Evolutionary conservation across 2,329 filamentous ascomycete species (phyloP).

Genomic region (Pseudogymnoascus verrucosus): DNA sequence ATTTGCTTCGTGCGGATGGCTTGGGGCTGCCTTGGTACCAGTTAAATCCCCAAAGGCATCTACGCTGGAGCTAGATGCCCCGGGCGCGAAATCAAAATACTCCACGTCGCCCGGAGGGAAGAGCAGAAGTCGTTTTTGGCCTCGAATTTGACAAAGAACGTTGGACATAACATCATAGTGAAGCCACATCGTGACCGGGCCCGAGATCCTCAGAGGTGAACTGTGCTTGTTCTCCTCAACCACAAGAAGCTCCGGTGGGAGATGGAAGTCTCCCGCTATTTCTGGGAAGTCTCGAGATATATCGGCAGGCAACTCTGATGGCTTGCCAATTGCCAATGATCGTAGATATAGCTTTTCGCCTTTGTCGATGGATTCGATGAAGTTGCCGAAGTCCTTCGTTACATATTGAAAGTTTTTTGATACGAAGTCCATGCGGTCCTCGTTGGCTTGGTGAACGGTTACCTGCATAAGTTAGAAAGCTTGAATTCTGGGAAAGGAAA

Average conservation of each 20-base stretch:
- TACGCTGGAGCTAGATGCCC: constrained; percentile 71
- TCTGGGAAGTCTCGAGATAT: constrained; percentile 63
- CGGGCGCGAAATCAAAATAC: constrained; percentile 62
- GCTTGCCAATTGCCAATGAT: constrained; percentile 61
- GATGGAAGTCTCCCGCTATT: constrained; percentile 59
- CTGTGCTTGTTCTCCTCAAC: constrained; percentile 62
- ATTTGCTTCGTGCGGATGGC: constrained; percentile 58
- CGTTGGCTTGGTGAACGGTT: constrained; percentile 62
- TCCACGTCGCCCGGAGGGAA: constrained; percentile 72
- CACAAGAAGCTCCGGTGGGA: constrained; percentile 54
- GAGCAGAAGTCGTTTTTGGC: constrained; percentile 64
- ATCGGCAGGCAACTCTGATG: constrained; percentile 61
- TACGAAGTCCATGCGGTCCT: constrained; percentile 68
- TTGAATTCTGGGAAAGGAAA: neutral
- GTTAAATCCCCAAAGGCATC: constrained; percentile 55
- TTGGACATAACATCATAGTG: constrained; percentile 92
- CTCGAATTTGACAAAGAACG: constrained; percentile 70
- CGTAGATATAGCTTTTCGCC: constrained; percentile 69
- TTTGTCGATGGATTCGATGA: constrained; percentile 51
- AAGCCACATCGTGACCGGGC: constrained; percentile 78
- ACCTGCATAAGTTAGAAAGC: constrained; percentile 39
- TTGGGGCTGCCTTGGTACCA: constrained; percentile 34
- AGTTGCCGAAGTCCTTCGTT: constrained; percentile 57
- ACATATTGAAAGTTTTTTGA: constrained; percentile 75
- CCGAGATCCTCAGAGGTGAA: constrained; percentile 71